A percentile compares a stretch with the other conserved stretches of the same genome.
phyloP scores from a whole-genome alignment of 2,329 filamentous ascomycete species.

The Basipetospora chlamydospora region DNA sequence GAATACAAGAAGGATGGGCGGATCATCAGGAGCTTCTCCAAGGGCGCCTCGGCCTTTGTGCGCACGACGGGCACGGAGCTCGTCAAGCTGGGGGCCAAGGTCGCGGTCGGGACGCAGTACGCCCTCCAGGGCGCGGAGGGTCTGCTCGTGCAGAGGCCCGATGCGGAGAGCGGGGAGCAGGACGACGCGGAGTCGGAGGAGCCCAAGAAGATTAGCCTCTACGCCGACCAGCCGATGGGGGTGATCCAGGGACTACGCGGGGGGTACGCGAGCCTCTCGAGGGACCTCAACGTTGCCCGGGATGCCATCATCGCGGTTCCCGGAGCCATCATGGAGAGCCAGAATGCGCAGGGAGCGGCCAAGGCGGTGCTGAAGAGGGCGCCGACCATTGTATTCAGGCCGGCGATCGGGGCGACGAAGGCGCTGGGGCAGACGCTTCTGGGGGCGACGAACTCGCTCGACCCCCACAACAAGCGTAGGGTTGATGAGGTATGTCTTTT shows the following conservation, averaged over 20 bases:
- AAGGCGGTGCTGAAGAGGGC: constrained; percentile 65
- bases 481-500: constrained; percentile 74
- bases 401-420: constrained; percentile 80
- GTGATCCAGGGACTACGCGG: constrained; percentile 75
- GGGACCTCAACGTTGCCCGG: constrained; percentile 72
- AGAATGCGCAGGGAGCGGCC: constrained; percentile 66
- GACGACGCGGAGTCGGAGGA: constrained; percentile 53
- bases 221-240: constrained; percentile 85
- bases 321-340: constrained; percentile 76
- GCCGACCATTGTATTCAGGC: constrained; percentile 84
- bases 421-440: constrained; percentile 79
- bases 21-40: constrained; percentile 79
- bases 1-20: constrained; percentile 93
- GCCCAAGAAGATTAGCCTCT: constrained; percentile 66
- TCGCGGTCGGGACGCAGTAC: constrained; percentile 91
- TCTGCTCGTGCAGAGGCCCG: constrained; percentile 41
- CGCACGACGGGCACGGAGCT: constrained; percentile 88
- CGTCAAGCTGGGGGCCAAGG: constrained; percentile 85
- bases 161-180: constrained; percentile 31
- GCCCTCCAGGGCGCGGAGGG: constrained; percentile 79
- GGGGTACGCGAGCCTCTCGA: constrained; percentile 67
- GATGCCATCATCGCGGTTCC: constrained; percentile 94
- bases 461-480: constrained; percentile 65
- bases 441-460: constrained; percentile 83
- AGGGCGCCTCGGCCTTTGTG: constrained; percentile 79